phyloP scores from a whole-genome alignment of 2,329 filamentous ascomycete species.

The Sporothrix protearum region DNA sequence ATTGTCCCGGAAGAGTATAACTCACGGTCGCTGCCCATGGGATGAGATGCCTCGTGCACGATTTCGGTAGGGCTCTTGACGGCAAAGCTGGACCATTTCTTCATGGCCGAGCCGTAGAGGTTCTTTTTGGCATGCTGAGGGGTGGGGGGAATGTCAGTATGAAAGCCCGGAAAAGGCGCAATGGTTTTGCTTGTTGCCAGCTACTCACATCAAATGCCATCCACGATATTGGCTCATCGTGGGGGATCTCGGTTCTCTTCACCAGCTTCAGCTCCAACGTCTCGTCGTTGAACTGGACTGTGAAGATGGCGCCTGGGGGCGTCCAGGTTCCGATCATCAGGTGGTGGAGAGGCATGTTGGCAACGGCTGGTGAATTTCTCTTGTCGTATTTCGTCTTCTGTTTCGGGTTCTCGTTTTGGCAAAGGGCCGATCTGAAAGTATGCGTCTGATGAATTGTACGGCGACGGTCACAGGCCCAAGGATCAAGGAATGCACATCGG shows the following conservation, averaged over 20 bases:
- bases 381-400: neutral
- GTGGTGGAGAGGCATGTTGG: slow-evolving; percentile 72
- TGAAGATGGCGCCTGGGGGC: slow-evolving; percentile 84
- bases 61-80: slow-evolving; percentile 75
- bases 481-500: neutral
- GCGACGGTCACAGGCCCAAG: neutral
- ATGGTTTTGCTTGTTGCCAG: neutral
- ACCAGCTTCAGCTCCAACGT: slow-evolving; percentile 68
- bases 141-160: slow-evolving; percentile 26
- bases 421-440: neutral
- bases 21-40: slow-evolving; percentile 72
- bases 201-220: slow-evolving; percentile 77
- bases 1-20: slow-evolving; percentile 27
- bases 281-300: slow-evolving; percentile 82
- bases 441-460: neutral
- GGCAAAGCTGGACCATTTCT: slow-evolving; percentile 82
- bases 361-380: neutral
- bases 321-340: slow-evolving; percentile 93
- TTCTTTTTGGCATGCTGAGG: slow-evolving; percentile 72
- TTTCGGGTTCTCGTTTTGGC: neutral
- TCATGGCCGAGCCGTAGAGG: slow-evolving; percentile 88
- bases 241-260: slow-evolving; percentile 75
- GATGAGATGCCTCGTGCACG: slow-evolving; percentile 67
- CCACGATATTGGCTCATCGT: slow-evolving; percentile 88
- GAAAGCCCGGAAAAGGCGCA: neutral